Base-by-base conservation (phyloP, 139 green algal genomes). In the Edaphochlamys debaryana region DNA sequence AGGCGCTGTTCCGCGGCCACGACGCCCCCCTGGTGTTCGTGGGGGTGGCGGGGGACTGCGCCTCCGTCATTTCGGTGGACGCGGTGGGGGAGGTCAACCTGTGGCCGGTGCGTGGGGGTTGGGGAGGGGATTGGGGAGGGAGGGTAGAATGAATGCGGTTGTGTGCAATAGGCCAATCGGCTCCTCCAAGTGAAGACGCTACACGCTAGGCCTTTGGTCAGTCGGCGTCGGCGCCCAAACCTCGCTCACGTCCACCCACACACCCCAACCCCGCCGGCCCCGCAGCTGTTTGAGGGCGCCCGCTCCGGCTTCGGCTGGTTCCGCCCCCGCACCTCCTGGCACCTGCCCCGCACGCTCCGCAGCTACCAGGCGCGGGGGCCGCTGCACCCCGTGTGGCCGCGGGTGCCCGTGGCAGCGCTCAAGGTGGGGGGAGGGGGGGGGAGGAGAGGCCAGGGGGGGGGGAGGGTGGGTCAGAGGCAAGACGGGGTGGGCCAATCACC, bases 281-380 rank as follows among this genome's bases (percentile, higher is more conserved):
- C 13, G 4, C 75, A 82, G 75, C 36, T n/a, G 7, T 72, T 54
- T 30, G 80, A 87, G 38, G 40, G 29, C 19, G 68, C 79, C 19
- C 64, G 86, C 32, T 79, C 78, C 8, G 89, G 89, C 29, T 88
- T 89, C 62, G 89, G 89, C 52, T 93, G 89, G 89, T 88, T 90
- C 63, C 74, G 36, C 32, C 89, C 89, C 0, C 52, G 45, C 4
- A 50, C 52, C 15, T 72, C 80, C 20, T 93, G 79, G 78, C 68
- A 69, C n/a, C 68, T 91, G 84, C 86, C 89, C 3, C 78, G 71
- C 36, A 81, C 36, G 9, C 72, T 88, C 58, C 69, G 64, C 27
- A 86, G 79, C 11, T 90, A 63, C 56, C 67, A 83, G 27, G 56
- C 81, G 2, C 81, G 80, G 8, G 81, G 72, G 22, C 48, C 62